phyloP scores from a whole-genome alignment of 139 green algal species.

The Chlorella sp. region DNA sequence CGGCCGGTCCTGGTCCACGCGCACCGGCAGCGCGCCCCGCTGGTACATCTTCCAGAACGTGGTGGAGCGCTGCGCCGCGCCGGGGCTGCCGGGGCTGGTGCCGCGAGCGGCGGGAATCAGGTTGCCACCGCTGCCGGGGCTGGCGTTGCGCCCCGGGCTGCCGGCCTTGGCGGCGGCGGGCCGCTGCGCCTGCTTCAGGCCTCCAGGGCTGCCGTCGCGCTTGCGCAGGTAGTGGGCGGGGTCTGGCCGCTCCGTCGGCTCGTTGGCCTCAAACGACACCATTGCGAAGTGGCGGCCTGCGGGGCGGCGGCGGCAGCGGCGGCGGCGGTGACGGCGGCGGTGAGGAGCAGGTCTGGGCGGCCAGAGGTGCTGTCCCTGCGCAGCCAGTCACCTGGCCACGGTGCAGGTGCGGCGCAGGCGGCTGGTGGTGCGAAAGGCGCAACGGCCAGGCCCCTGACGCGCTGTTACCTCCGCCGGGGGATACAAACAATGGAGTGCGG shows the following conservation, averaged over 20 bases:
- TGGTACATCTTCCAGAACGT: conserved; percentile 88
- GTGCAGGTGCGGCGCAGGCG: too few species aligned
- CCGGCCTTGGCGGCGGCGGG: too few species aligned
- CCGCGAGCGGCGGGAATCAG: neutral
- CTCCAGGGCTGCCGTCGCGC: conserved; percentile 21
- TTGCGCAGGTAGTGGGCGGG: conserved; percentile 21
- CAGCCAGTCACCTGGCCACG: too few species aligned
- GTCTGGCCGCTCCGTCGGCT: conserved; percentile 21
- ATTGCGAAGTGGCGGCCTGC: neutral
- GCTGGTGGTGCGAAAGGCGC: too few species aligned
- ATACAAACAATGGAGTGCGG: too few species aligned
- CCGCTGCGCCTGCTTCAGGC: neutral
- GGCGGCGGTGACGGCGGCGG: neutral
- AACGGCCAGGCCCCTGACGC: too few species aligned
- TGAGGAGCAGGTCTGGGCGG: too few species aligned
- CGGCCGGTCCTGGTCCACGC: conserved; percentile 75
- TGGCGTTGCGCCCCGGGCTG: too few species aligned
- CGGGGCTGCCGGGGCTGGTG: neutral
- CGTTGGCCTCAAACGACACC: conserved; percentile 2
- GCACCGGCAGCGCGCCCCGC: conserved; percentile 80
- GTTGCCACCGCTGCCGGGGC: neutral
- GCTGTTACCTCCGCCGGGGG: too few species aligned
- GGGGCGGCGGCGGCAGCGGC: neutral
- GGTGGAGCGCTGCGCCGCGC: conserved; percentile 9
- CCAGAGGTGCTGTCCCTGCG: too few species aligned